Evolutionary conservation across 2,329 filamentous ascomycete species (phyloP), one percentile per base, ranked within the genome.

Genomic region (Cryphonectria parasitica): DNA sequence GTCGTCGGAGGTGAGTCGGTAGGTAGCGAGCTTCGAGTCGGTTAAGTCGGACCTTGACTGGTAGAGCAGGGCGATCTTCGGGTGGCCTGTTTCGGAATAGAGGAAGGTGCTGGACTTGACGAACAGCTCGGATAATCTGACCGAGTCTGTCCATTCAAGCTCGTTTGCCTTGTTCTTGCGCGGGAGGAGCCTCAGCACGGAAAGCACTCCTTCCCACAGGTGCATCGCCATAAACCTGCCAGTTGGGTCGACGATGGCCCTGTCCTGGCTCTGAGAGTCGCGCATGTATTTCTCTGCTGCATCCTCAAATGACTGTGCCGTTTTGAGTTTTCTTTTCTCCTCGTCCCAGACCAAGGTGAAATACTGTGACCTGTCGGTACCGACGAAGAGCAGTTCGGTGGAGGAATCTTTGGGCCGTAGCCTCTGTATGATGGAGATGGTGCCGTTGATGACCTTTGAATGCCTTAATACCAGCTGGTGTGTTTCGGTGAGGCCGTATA

Each of bases 331-430:
- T 28, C 80, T 80, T 5, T 77, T 83, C 78, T 87, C 80, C 0
- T 86, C 77, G 75, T 98, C 90, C 95, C 96, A 99, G 22, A 87
- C 90, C 28, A 97, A 81, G 1, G 94, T 97, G 80, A 98, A 97
- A 82, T 97, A 98, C 76, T 94, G 91, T 75, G 93, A 92, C 69
- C 92, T 90, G 78, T 97, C 92, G 63, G 96, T 99, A 65, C 94
- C 95, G 70, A 99, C 88, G 78, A 99, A 97, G 72, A 99, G 88
- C 73, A 98, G 89, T 75, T 98, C 94, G 64, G 90, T 93, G 6
- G 86, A 81, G 39, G 91, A 90, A 75, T 93, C 89, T 64, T 89
- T 89, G 7, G 95, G 94, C 36, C 90, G 90, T 64, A 99, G 85
- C 77, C 90, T 91, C 77, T 96, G 89, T 19, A 98, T 87, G 85